phyloP scores from a whole-genome alignment of 2,329 filamentous ascomycete genomes.

The Peltaster fructicola region DNA sequence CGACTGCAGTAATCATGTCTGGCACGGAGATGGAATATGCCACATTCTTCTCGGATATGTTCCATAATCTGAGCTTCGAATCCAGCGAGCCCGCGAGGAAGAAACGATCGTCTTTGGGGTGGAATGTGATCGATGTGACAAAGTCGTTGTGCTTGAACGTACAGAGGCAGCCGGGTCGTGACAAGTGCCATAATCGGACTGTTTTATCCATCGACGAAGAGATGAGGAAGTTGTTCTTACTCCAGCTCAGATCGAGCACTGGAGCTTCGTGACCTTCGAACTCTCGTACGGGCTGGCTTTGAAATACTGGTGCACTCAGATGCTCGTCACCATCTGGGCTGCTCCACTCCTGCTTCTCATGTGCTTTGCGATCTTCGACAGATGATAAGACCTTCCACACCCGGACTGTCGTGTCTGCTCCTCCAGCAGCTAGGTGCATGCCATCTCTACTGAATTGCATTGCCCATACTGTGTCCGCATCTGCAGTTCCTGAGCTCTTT shows the following conservation, averaged over 20 bases:
- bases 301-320: constrained; percentile 81
- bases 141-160: constrained; percentile 92
- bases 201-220: constrained; percentile 98
- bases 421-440: constrained; percentile 76
- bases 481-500: constrained; percentile 26
- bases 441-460: constrained; percentile 87
- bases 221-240: constrained; percentile 93
- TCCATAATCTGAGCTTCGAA: constrained; percentile 78
- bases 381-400: constrained; percentile 81
- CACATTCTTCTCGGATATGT: constrained; percentile 88
- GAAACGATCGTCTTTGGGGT: constrained; percentile 87
- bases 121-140: constrained; percentile 86
- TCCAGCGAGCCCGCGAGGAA: constrained; percentile 90
- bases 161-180: constrained; percentile 68
- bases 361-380: constrained; percentile 55
- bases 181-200: constrained; percentile 84
- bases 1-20: constrained; percentile 85
- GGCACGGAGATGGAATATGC: constrained; percentile 61
- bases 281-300: constrained; percentile 56
- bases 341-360: constrained; percentile 48
- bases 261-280: constrained; percentile 73
- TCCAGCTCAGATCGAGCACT: constrained; percentile 87
- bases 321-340: constrained; percentile 24
- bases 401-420: constrained; percentile 68
- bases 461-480: constrained; percentile 57